phyloP scores from a whole-genome alignment of 495 filamentous ascomycete genomes.

The Hypoxylon intermedium region DNA sequence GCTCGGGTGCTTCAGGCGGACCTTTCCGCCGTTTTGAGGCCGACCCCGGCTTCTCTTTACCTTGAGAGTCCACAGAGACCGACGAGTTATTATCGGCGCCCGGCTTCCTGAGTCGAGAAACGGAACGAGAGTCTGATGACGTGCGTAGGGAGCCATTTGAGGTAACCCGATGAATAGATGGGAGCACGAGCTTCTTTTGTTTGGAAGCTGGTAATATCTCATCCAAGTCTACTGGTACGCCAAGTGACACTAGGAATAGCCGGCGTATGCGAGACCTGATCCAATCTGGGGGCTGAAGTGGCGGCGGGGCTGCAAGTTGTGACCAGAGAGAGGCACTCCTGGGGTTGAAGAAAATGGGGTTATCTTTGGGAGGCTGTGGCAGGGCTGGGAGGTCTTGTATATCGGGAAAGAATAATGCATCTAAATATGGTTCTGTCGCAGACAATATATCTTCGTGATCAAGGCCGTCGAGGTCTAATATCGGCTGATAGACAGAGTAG shows the following conservation, averaged over 20 bases:
- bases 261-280: slow-evolving; percentile 94
- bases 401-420: slow-evolving; percentile 64
- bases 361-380: slow-evolving; percentile 54
- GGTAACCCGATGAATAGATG: slow-evolving; percentile 72
- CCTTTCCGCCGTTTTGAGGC: slow-evolving; percentile 59
- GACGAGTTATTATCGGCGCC: slow-evolving; percentile 60
- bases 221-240: slow-evolving; percentile 94
- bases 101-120: slow-evolving; percentile 58
- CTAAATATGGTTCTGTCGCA: slow-evolving; percentile 61
- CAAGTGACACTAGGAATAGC: slow-evolving; percentile 93
- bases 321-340: slow-evolving; percentile 90
- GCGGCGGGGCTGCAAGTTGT: slow-evolving; percentile 92
- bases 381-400: slow-evolving; percentile 58
- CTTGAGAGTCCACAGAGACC: slow-evolving; percentile 63
- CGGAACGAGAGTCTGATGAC: slow-evolving; percentile 58
- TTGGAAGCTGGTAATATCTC: slow-evolving; percentile 96
- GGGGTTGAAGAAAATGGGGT: slow-evolving; percentile 70
- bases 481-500: slow-evolving; percentile 56
- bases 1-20: slow-evolving; percentile 69
- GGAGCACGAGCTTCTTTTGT: slow-evolving; percentile 95
- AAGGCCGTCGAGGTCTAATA: slow-evolving; percentile 74
- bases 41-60: slow-evolving; percentile 48
- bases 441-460: slow-evolving; percentile 58
- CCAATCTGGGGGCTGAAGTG: slow-evolving; percentile 96
- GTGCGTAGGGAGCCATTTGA: slow-evolving; percentile 59